These are phyloP conservation scores for Beauveria rudraprayagi DNA, from an alignment of 2,329 filamentous ascomycete genomes.

Conservation along the genomic window DNA sequence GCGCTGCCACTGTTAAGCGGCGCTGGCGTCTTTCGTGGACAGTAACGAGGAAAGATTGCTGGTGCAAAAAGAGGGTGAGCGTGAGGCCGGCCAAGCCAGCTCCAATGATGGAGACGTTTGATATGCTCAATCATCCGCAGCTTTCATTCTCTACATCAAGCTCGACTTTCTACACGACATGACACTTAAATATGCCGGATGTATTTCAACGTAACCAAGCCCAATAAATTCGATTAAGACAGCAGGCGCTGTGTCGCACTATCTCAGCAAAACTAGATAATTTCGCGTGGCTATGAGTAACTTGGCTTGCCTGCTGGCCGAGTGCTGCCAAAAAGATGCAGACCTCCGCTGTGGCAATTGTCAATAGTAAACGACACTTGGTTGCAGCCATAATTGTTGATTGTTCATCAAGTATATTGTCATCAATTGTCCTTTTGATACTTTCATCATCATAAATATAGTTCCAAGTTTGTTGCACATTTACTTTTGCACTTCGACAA, in stretches of 20 bases:
- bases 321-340: neutral
- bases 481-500: no score
- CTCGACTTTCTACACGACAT: neutral
- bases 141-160: neutral
- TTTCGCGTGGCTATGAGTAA: neutral
- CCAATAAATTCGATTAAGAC: neutral
- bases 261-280: neutral
- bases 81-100: slow-evolving; percentile 40
- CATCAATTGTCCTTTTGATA: no score
- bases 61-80: slow-evolving; percentile 46
- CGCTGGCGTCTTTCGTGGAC: slow-evolving; percentile 43
- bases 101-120: slow-evolving; percentile 23
- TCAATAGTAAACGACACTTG: no score
- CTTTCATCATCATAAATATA: neutral
- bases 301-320: neutral
- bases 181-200: neutral
- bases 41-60: slow-evolving; percentile 38
- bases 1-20: slow-evolving; percentile 43
- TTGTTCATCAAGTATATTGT: no score
- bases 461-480: neutral
- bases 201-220: neutral
- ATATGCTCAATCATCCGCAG: no score
- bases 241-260: no score
- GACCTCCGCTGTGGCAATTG: neutral
- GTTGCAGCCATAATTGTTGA: no score